Evolutionary conservation across 371 early-diverging fungal genomes (phyloP).

Genomic region (Chytridium lagenaria): DNA sequence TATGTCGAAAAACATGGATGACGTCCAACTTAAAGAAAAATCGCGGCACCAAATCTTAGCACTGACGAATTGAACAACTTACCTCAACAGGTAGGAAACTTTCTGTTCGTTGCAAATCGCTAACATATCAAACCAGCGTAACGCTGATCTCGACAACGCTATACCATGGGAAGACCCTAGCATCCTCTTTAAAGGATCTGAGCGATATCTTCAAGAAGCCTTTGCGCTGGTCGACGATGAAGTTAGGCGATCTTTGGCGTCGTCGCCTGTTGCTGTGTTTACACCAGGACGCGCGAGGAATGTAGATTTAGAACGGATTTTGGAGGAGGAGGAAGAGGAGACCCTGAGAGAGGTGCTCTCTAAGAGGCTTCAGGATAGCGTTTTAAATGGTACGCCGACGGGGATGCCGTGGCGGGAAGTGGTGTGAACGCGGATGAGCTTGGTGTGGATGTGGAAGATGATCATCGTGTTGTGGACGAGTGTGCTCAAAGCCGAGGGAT

Average conservation of each 20-base stretch:
- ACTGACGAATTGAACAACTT: not conserved
- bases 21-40: not conserved
- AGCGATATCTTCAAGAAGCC: slow-evolving; percentile 6
- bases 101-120: no score
- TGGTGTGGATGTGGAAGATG: no score
- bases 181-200: slow-evolving; percentile 1
- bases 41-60: not conserved
- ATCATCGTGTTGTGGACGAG: no score
- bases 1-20: not conserved
- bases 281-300: not conserved
- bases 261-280: not conserved
- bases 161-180: not conserved
- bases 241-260: not conserved
- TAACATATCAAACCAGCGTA: not conserved
- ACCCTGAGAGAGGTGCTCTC: not conserved
- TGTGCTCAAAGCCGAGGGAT: no score
- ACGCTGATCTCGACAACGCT: not conserved
- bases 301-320: not conserved
- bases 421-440: no score
- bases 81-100: not conserved
- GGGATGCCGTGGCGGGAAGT: no score
- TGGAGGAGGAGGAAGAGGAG: slow-evolving; percentile 9
- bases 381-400: no score
- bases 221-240: not conserved
- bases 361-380: not conserved